Evolutionary conservation across 441 rosid genomes (phyloP), one percentile per base, ranked within the genome.

Genomic region (Syzygium syzygioides): DNA sequence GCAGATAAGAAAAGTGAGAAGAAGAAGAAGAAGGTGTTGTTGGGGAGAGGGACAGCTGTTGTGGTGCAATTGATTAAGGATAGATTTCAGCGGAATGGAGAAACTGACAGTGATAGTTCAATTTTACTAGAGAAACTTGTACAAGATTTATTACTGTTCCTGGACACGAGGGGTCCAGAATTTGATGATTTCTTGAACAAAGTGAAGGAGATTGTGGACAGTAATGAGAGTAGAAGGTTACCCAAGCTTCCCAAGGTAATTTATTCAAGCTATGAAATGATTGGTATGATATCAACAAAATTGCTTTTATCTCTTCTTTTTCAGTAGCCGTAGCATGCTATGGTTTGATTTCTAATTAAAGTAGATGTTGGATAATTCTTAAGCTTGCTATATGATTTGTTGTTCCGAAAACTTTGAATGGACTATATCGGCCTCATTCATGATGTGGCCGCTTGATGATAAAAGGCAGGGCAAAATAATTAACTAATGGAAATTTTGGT

Each of bases 221-320:
- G 97, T 90, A 98, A 97, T 91, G 98, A 98, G 90, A 95, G 95
- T 90, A 94, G 98, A 91, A 95, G 99, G 92, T 95, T 96, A 48
- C 99, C 99, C 41, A 98, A 98, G 95, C 94, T 96, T 89, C 96
- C 99, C 9, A 97, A 98, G 99, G 99, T 98, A 94, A 86, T 50
- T 71, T 37, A 37, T 12, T 71, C n/a, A 71, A 20, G 52, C n/a
- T 71, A 11, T 71, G 52, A 6, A 37, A 71, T 71, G 50, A 37
- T 71, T 71, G 28, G 83, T 37, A 37, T 71, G 83, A 23, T 71
- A 71, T 11, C 52, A 12, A 71, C 25, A 37, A 9, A 71, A 41
- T 71, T 71, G 52, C 83, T 37, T 71, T 14, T 37, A 6, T 71
- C 83, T 71, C 13, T 90, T 60, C 52, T 50, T 15, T 84, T 17